These are phyloP conservation scores for Thymus mandschuricus DNA, from an alignment of 257 asterid species.

Conservation along the genomic window DNA sequence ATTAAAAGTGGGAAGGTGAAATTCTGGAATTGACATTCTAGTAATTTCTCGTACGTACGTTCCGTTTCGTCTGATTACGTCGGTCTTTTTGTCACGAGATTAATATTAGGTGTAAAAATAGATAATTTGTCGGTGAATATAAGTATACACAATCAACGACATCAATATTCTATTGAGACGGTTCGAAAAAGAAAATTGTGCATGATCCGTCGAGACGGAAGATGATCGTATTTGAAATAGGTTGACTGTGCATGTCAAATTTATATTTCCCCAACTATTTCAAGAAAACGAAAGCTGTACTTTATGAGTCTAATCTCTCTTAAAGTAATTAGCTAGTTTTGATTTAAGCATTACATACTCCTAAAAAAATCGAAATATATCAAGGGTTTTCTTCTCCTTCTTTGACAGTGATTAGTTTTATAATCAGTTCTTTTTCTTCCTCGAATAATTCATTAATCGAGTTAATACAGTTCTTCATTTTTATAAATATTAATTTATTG, in stretches of 20 bases:
- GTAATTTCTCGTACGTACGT: neutral
- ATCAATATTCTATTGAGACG: too few relatives aligned
- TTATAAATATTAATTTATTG: too few relatives aligned
- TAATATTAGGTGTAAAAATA: too few relatives aligned
- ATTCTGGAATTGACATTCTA: conserved; percentile 26
- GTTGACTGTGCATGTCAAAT: conserved; percentile 27
- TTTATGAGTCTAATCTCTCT: conserved; percentile 29
- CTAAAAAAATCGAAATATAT: too few relatives aligned
- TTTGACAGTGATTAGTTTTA: neutral
- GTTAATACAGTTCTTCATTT: neutral
- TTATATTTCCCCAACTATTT: conserved; percentile 1
- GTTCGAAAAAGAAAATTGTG: too few relatives aligned
- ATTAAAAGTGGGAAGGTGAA: conserved; percentile 27
- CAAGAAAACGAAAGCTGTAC: conserved; percentile 26
- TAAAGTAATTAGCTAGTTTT: conserved; percentile 31
- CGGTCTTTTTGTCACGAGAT: too few relatives aligned
- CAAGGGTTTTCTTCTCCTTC: neutral
- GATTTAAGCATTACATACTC: conserved; percentile 23
- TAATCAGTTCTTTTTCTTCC: neutral
- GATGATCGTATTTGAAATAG: neutral
- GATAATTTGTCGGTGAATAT: too few relatives aligned
- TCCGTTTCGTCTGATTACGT: too few relatives aligned
- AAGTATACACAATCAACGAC: too few relatives aligned
- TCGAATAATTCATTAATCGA: neutral
- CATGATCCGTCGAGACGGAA: too few relatives aligned